Conservation (phyloP, 352 stramenopile species). For the Phytopythium aichiense region DNA sequence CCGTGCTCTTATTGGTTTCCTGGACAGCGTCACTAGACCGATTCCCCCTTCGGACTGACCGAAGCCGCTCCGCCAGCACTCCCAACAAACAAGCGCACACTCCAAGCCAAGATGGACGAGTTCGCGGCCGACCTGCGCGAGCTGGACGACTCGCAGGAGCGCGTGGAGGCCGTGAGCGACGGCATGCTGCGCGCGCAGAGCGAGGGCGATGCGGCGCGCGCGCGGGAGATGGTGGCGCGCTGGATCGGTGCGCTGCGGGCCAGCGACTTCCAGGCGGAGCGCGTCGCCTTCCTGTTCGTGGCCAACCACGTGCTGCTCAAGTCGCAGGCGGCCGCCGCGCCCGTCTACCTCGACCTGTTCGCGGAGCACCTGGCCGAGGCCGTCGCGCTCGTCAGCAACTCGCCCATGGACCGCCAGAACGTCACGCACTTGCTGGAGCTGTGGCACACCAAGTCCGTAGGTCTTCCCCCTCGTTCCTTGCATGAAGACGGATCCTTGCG, state of each 20-base stretch:
- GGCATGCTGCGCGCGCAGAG: conserved; percentile 56
- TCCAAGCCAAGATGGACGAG: conserved; percentile 44
- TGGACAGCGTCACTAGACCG: background rate
- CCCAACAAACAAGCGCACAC: too few relatives aligned
- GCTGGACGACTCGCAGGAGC: conserved; percentile 80
- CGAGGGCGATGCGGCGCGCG: conserved; percentile 20
- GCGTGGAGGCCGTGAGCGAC: conserved; percentile 75
- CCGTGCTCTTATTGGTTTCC: background rate
- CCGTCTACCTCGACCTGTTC: conserved; percentile 31
- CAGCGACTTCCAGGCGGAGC: conserved; percentile 77
- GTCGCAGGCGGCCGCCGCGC: conserved; percentile 19
- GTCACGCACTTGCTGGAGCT: conserved; percentile 68
- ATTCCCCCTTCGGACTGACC: too few relatives aligned
- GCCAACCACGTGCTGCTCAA: conserved; percentile 85
- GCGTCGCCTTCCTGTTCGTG: conserved; percentile 79
- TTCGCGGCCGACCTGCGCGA: conserved; percentile 72
- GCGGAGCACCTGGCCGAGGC: conserved; percentile 54
- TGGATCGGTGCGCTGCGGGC: conserved; percentile 64
- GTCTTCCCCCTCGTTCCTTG: background rate
- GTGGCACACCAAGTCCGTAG: conserved; percentile 71
- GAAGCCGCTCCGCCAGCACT: too few relatives aligned
- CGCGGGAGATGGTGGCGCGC: conserved; percentile 48
- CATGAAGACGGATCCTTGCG: background rate
- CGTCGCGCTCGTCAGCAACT: conserved; percentile 81
- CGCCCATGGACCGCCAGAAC: conserved; percentile 75